Evolutionary conservation across 495 filamentous ascomycete genomes (phyloP), one percentile per base, ranked within the genome.

Genomic region (Penicillium macrosclerotiorum): DNA sequence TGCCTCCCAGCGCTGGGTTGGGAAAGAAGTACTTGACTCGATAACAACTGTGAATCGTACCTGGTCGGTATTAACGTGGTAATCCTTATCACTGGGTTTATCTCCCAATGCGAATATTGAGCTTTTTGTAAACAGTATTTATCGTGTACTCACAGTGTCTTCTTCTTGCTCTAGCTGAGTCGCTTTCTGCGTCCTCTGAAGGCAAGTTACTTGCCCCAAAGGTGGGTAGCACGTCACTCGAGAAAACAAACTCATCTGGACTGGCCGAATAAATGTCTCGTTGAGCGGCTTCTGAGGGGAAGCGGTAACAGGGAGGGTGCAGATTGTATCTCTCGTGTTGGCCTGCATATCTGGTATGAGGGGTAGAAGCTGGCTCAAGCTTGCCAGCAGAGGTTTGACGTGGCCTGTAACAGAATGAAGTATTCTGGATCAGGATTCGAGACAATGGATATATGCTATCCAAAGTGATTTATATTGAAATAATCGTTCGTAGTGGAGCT

Each of bases 31-130:
- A 33, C 77, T 81, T 17, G 81, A 78, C 47, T 90, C 86, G 22
- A 96, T 68, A n/a, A 89, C 64, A 12, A 88, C 86, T 12, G 78
- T 82, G 48, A 93, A 85, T 3, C 56, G 56, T 9, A 86, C 69
- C 68, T 79, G 48, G n/a, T n/a, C n/a, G n/a, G 12, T 40, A 6
- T 11, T 14, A 23, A 14, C n/a, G n/a, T n/a, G n/a, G n/a, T n/a
- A n/a, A n/a, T n/a, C n/a, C n/a, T n/a, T n/a, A n/a, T n/a, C n/a
- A 17, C 4, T 51, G 13, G 52, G 42, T 30, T 18, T 13, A 27
- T 9, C 1, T 26, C 32, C 4, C 4, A 8, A 8, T 17, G 4
- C 2, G 4, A 24, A 3, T 2, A 3, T 5, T 13, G 14, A 19
- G 17, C 3, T 12, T 38, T 7, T 20, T 20, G 8, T 13, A 13